A percentile compares a stretch with the other conserved stretches of the same genome.
Evolutionary conservation across 2,329 filamentous ascomycete species (phyloP).

Genomic region (Sporothrix pallida): DNA sequence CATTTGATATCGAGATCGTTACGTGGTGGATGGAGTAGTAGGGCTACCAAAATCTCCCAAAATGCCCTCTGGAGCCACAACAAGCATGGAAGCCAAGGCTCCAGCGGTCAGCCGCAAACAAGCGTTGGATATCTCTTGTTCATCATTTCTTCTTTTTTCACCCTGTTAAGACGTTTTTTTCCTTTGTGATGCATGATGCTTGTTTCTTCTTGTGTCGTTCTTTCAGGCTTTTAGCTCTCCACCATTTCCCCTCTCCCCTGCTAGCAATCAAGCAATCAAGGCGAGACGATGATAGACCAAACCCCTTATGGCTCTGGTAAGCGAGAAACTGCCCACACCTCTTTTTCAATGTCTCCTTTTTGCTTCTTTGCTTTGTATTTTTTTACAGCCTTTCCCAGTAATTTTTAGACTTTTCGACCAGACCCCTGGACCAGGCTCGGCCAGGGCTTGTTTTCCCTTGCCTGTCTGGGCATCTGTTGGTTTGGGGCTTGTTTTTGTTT

Average conservation of each 20-base stretch:
- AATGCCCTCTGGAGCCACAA: too few species aligned
- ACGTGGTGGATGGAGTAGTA: neutral
- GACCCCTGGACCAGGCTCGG: neutral
- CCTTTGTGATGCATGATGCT: neutral
- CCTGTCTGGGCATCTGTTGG: too few species aligned
- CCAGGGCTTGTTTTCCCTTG: neutral
- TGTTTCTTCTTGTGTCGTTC: too few species aligned
- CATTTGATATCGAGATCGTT: neutral
- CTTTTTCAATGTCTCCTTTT: neutral
- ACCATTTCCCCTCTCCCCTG: neutral
- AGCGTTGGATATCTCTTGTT: neutral
- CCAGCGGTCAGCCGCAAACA: neutral
- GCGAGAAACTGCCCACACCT: neutral
- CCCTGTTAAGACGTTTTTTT: neutral
- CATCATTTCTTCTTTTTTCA: too few species aligned
- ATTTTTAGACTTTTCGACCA: neutral
- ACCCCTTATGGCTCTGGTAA: constrained; percentile 28
- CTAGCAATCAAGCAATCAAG: neutral
- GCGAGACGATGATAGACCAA: constrained; percentile 3
- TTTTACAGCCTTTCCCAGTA: neutral
- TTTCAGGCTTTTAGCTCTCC: too few species aligned
- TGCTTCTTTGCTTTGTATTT: neutral
- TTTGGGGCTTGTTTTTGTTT: neutral
- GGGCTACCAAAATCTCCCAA: neutral
- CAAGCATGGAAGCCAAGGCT: neutral